Evolutionary conservation across 176 grass and related monocot species (phyloP), one percentile per base, ranked within the genome.

Genomic region (Eremochloa ophiuroides): DNA sequence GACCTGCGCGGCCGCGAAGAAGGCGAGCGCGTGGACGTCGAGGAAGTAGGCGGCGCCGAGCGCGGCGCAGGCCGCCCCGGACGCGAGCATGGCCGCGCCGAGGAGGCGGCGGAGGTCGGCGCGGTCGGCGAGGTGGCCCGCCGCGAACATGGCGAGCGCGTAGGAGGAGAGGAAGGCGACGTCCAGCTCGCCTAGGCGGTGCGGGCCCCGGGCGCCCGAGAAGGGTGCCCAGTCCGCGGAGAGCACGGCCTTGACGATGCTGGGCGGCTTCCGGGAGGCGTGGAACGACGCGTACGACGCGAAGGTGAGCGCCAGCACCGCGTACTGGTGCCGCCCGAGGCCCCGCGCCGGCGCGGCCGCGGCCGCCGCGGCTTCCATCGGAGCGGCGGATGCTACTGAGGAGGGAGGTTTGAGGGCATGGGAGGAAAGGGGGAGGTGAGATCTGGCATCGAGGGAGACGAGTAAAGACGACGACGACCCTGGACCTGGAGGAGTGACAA

Each of bases 191-290:
- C 95, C 95, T 26, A 98, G 92, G 71, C 82, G 92, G 37, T 91
- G 95, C 27, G 86, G 80, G 6, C 95, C 95, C 1, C 69, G 79
- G 0, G 92, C 67, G 1, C 90, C 95, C 64, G 86, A 85, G 87
- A 98, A 98, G 0, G 95, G 95, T 1, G 79, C 55, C 86, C 92
- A 94, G 8, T 69, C 86, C 2, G 90, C 76, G 66, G 88, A 88
- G 40, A 98, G 90, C 62, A 88, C 86, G 39, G 67, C 90, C 84
- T 95, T 95, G 76, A 98, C 96, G 90, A 98, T 98, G 95, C 88
- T 95, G 1, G 95, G 95, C 62, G 95, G 95, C 71, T 98, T 98
- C 72, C 95, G 95, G 22, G 95, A 98, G 76, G 92, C 95, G 82
- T 98, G 95, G 86, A 98, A 98, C 70, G 95, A 76, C 6, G 93